Evolutionary conservation across 2,329 filamentous ascomycete genomes (phyloP).

Genomic region (Beauveria pseudobassiana): DNA sequence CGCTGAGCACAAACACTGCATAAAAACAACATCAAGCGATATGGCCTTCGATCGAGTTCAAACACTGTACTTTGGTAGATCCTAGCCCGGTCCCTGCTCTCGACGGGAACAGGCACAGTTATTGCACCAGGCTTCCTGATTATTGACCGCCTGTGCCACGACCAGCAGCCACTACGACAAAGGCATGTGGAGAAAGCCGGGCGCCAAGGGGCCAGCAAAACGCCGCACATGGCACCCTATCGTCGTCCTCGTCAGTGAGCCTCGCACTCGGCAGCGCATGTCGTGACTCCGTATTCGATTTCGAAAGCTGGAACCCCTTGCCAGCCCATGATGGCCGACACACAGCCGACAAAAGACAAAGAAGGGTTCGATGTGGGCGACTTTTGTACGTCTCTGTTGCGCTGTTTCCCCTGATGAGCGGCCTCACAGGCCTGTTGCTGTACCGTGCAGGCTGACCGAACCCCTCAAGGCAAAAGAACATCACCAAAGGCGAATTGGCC

Average conservation of each 20-base stretch:
- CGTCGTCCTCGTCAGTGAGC: not conserved
- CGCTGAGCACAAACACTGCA: not conserved
- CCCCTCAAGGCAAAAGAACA: constrained; percentile 20
- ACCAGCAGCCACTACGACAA: no score
- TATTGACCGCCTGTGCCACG: no score
- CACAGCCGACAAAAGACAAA: not conserved
- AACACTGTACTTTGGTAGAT: no score
- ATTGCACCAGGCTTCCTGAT: no score
- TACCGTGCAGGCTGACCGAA: not conserved
- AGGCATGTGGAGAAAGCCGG: no score
- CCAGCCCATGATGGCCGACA: not conserved
- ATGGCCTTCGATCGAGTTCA: no score
- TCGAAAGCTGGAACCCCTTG: not conserved
- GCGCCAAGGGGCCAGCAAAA: not conserved
- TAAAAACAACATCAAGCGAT: not conserved
- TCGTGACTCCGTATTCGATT: not conserved
- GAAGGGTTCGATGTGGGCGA: constrained; percentile 9
- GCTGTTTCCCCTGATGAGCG: not conserved
- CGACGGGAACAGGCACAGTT: no score
- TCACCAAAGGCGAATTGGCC: constrained; percentile 28
- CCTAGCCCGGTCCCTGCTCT: no score
- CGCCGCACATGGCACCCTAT: not conserved
- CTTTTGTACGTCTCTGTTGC: not conserved
- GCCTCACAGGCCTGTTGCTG: not conserved
- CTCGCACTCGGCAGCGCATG: not conserved